phyloP scores from a whole-genome alignment of 1,284 basidiomycete species.

The Pseudozyma sp. region DNA sequence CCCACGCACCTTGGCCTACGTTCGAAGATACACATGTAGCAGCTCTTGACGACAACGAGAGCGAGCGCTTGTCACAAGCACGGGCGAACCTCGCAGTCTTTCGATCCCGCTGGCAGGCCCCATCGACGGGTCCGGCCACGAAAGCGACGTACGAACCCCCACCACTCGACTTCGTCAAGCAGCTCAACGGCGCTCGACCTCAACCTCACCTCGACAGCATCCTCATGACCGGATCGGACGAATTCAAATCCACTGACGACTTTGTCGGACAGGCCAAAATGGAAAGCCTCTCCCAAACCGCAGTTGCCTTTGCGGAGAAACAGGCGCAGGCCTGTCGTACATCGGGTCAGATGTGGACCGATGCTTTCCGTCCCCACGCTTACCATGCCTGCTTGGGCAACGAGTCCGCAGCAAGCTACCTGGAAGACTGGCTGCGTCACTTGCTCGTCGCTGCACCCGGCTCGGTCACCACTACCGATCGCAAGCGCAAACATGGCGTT shows the following conservation, averaged over 20 bases:
- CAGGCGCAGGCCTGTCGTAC: neutral
- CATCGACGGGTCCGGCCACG: neutral
- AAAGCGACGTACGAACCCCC: neutral
- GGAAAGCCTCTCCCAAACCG: slow-evolving; percentile 1
- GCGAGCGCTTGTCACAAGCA: neutral
- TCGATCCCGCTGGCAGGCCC: slow-evolving; percentile 14
- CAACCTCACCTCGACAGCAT: neutral
- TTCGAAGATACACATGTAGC: slow-evolving; percentile 21
- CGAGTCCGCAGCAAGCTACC: slow-evolving; percentile 31
- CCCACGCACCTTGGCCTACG: slow-evolving; percentile 29
- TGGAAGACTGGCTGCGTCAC: slow-evolving; percentile 54
- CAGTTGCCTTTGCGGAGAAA: neutral
- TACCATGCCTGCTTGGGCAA: slow-evolving; percentile 45
- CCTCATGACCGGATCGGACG: slow-evolving; percentile 3
- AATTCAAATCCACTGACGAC: slow-evolving; percentile 8
- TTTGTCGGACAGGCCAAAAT: slow-evolving; percentile 13
- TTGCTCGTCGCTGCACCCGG: slow-evolving; percentile 38
- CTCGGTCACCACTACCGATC: slow-evolving; percentile 11
- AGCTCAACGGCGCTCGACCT: slow-evolving; percentile 17
- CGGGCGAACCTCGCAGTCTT: slow-evolving; percentile 13
- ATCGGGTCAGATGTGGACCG: slow-evolving; percentile 39
- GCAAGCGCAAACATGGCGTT: slow-evolving; percentile 21
- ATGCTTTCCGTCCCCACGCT: slow-evolving; percentile 33
- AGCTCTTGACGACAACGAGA: slow-evolving; percentile 8
- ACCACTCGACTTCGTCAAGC: slow-evolving; percentile 17